These are phyloP conservation scores for Cornus controversa DNA, from an alignment of 148 eudicot species.

Conservation along the genomic window DNA sequence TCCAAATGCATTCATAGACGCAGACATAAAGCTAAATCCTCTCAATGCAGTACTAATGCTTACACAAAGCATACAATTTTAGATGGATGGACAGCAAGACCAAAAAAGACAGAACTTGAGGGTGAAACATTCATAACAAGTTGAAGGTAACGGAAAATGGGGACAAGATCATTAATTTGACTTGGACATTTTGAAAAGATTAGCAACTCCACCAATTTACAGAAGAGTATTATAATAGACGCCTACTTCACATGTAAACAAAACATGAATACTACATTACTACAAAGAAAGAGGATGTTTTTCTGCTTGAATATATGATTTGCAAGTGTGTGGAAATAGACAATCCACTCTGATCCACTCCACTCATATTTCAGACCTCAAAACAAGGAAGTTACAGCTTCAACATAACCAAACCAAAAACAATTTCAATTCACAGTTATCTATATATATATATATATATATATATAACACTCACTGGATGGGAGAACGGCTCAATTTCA, in stretches of 20 bases:
- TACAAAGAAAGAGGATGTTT: background rate
- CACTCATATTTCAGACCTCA: background rate
- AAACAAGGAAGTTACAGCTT: background rate
- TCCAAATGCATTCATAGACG: background rate
- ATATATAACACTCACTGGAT: slow-evolving; percentile 40
- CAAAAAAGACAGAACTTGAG: slow-evolving; percentile 1
- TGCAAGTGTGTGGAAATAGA: background rate
- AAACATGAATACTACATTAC: background rate
- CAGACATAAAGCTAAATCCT: background rate
- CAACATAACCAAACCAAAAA: background rate
- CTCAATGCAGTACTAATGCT: background rate
- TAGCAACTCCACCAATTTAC: background rate
- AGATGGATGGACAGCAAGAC: background rate
- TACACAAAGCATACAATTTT: background rate
- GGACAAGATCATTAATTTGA: background rate
- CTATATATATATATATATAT: background rate
- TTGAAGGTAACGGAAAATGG: background rate
- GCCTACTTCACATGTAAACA: background rate
- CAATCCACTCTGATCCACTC: background rate
- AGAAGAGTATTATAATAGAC: background rate
- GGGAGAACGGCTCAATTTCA: slow-evolving; percentile 32
- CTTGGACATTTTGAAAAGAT: background rate
- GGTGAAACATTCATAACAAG: slow-evolving; percentile 2
- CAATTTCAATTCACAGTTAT: background rate
- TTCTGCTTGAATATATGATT: background rate